Evolutionary conservation across 768 basidiomycete genomes (phyloP), one percentile per base, ranked within the genome.

Genomic region (Boletellus ananiceps): DNA sequence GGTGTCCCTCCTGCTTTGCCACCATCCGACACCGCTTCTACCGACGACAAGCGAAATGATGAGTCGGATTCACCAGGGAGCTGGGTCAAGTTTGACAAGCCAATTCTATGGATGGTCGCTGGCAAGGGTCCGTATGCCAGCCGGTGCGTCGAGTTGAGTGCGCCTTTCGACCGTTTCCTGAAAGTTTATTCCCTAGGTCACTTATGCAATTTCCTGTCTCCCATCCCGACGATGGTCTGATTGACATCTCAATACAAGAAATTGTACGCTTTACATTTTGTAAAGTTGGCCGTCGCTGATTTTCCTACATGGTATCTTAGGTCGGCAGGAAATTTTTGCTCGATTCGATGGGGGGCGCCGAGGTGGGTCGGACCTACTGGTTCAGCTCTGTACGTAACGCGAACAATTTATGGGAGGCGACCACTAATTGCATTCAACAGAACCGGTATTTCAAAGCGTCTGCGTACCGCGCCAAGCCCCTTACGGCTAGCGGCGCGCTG

Each of bases 201-300:
- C 74, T 86, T 33, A 84, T 92, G 84, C 81, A 88, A 21, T 93
- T 92, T 61, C 92, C 89, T 0, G 83, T 88, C 4, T 88, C 88
- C 18, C 63, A 84, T 43, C 86, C 88, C 0, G 80, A 86, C 51
- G 88, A 93, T 59, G 88, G 89, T 0, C 65, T 83, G 27, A 82
- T 93, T 45, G 90, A 92, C 57, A 65, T 93, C 37, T 76, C 78
- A 37, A 73, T 78, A 34, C 83, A 90, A 72, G 76, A 80, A 47
- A 55, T 73, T 49, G 90, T 87, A 59, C 33, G 80, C 46, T 9
- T 39, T 37, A 16, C 42, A 40, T 13, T n/a, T n/a, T 9, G 15
- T 7, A 8, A 8, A 27, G 14, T 46, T 8, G 33, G n/a, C 25
- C 16, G 8, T 39, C 6, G 13, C 32, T 46, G 31, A 39, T 48